Conservation (phyloP, 306 rosid genomes). For the Argentina anserina region DNA sequence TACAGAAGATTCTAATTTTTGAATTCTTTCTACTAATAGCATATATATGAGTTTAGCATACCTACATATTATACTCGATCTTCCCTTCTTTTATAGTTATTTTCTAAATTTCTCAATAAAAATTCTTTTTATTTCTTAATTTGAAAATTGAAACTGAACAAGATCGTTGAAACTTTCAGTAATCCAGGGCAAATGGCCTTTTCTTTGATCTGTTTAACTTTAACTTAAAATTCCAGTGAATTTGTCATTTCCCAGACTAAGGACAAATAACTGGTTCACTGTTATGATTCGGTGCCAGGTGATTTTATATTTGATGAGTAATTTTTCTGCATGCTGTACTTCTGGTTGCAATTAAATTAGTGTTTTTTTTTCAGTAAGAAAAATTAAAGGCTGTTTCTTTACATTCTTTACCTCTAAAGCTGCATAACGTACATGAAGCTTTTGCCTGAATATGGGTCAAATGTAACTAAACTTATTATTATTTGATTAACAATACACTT, state of each 20-base stretch:
- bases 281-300: constrained; percentile 63
- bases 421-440: background rate
- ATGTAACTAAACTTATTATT: background rate
- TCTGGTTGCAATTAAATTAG: constrained; percentile 20
- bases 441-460: background rate
- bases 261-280: constrained; percentile 30
- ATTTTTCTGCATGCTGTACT: constrained; percentile 18
- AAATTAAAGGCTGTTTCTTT: constrained; percentile 18
- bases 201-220: background rate
- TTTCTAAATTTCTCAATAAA: too few relatives aligned
- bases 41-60: background rate
- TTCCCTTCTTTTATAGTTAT: background rate
- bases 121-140: background rate
- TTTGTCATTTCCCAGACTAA: constrained; percentile 1
- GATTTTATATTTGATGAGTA: constrained; percentile 54
- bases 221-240: background rate
- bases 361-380: constrained; percentile 1
- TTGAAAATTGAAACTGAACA: background rate
- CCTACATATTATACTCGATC: background rate
- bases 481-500: background rate
- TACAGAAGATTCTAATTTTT: background rate
- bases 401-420: constrained; percentile 11
- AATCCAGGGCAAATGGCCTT: background rate
- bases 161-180: background rate
- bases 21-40: background rate